Base-by-base conservation (phyloP, 805 yeast species). In the Dipodascus albidus region DNA sequence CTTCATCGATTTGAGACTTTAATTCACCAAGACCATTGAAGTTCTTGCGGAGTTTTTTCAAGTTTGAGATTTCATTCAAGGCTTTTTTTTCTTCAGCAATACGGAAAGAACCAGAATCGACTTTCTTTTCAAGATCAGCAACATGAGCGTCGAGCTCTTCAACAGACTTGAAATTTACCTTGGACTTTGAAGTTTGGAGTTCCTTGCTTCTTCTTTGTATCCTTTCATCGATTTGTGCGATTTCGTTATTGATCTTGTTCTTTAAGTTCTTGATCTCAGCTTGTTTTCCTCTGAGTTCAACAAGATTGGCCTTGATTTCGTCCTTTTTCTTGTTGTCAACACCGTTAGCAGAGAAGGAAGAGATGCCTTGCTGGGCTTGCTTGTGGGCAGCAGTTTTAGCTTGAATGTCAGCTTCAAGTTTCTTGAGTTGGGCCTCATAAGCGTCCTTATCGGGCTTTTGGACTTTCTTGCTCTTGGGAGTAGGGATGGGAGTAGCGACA, bases 1-100 rank as follows among this genome's bases (percentile, higher is more conserved):
- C 93, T 50, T 74, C 75, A 64, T 88, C 96, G 65, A 91, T 82
- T 48, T 83, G 79, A 61, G 79, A 79, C 74, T 88, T 96, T 62
- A 79, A 79, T 62, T 80, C 79, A 65, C 82, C 89, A 61, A 90
- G 74, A 50, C 78, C 75, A 50, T 80, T 80, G 66, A 87, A 86
- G 68, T 84, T 90, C 69, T 84, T 85, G 65, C 83, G 81, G 66
- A 85, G 72, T 72, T 87, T 88, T 71, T 91, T 82, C 68, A 93
- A 79, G 49, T 82, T 70, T 52, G 88, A 78, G 76, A 88, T 85
- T 72, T 91, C 98, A 72, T 86, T 86, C 60, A 93, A 81, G 59
- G 76, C 71, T 65, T 82, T 78, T 74, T 87, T 84, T 77, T 93
- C 99, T 58, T 91, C 96, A 52, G 89, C 97, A 64, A 93, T 80